These are phyloP conservation scores for Actinomortierella wolfii DNA, from an alignment of 371 early-diverging fungal genomes.

Conservation along the genomic window DNA sequence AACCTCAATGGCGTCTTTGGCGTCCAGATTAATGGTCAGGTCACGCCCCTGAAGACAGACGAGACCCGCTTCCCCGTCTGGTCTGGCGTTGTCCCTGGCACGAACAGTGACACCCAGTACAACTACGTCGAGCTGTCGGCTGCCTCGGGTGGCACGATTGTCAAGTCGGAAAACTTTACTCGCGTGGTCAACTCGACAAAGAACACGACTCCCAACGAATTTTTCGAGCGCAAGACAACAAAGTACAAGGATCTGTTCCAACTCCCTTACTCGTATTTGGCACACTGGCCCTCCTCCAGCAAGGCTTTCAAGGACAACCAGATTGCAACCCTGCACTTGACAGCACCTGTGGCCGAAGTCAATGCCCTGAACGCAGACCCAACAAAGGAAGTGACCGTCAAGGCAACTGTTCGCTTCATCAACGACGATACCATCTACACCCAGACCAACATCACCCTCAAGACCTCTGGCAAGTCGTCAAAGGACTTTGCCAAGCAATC, in stretches of 20 bases:
- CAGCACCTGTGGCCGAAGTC: constrained; percentile 40
- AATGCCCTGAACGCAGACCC: constrained; percentile 47
- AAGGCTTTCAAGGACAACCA: constrained; percentile 47
- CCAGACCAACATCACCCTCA: constrained; percentile 50
- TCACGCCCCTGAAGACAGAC: constrained; percentile 23
- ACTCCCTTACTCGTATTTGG: constrained; percentile 39
- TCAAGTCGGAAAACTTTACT: constrained; percentile 34
- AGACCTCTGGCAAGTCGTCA: constrained; percentile 60
- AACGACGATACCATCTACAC: constrained; percentile 49
- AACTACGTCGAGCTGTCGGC: constrained; percentile 35
- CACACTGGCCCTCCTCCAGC: constrained; percentile 32
- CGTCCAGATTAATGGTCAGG: constrained; percentile 19
- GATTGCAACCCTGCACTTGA: constrained; percentile 56
- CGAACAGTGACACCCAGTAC: constrained; percentile 24
- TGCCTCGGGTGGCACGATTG: constrained; percentile 8
- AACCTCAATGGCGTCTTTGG: constrained; percentile 12
- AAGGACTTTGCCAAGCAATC: constrained; percentile 62
- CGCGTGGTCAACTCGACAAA: constrained; percentile 38
- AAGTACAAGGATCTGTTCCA: constrained; percentile 7
- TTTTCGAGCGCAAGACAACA: constrained; percentile 39
- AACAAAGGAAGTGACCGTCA: constrained; percentile 30
- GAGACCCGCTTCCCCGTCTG: constrained; percentile 31
- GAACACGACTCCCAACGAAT: constrained; percentile 33
- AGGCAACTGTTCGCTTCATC: constrained; percentile 51
- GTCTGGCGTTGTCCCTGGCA: constrained; percentile 30